Evolutionary conservation across 2,329 filamentous ascomycete species (phyloP).

Genomic region (Alternaria longipes): DNA sequence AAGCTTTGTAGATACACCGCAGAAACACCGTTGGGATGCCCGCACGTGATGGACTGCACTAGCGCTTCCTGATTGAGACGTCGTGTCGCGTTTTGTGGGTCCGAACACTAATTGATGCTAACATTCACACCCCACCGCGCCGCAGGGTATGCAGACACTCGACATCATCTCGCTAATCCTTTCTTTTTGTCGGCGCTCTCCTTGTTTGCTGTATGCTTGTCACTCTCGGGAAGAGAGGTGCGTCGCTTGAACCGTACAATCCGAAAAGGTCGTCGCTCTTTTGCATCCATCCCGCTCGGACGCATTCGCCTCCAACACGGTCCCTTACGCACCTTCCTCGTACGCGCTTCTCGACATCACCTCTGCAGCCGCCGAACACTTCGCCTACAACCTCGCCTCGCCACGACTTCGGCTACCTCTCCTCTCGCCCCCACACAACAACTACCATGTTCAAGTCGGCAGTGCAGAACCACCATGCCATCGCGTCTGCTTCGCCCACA

Average conservation of each 20-base stretch:
- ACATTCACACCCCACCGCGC: constrained; percentile 27
- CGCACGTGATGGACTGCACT: constrained; percentile 17
- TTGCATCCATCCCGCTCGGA: constrained; percentile 28
- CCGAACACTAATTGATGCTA: constrained; percentile 22
- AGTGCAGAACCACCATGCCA: constrained; percentile 51
- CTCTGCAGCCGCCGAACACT: constrained; percentile 1
- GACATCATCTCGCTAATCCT: constrained; percentile 34
- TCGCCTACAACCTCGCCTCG: constrained; percentile 9
- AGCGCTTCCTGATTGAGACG: constrained; percentile 16
- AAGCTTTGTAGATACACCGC: constrained; percentile 11
- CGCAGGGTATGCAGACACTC: constrained; percentile 31
- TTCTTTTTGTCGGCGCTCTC: constrained; percentile 36
- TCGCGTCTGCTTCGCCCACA: constrained; percentile 35
- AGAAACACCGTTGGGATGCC: constrained; percentile 1
- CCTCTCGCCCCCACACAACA: constrained; percentile 27
- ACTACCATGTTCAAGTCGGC: constrained; percentile 54
- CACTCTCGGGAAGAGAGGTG: constrained; percentile 39
- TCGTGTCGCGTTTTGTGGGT: constrained; percentile 33
- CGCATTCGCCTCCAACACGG: constrained; percentile 28
- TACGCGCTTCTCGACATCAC: constrained; percentile 28
- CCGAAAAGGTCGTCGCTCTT: constrained; percentile 30
- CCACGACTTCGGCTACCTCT: constrained; percentile 27
- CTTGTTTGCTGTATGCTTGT: constrained; percentile 53
- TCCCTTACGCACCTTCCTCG: constrained; percentile 13
- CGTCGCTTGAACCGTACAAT: constrained; percentile 45